phyloP scores from a whole-genome alignment of 768 basidiomycete genomes.

The Boletus sp. region DNA sequence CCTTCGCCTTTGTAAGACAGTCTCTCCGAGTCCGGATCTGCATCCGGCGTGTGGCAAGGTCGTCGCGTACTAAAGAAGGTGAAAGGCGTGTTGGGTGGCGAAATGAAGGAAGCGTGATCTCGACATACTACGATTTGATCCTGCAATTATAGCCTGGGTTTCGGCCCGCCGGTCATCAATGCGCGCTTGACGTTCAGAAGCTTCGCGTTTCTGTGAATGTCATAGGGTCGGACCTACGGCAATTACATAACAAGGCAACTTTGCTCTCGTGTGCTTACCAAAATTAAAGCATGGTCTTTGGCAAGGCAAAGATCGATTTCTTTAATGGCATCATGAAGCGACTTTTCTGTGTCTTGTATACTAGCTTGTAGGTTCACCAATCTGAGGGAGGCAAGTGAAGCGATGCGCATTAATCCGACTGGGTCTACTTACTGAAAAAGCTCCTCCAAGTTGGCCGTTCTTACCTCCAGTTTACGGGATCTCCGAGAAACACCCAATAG shows the following conservation, averaged over 20 bases:
- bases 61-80: constrained; percentile 37
- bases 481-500: constrained; percentile 16
- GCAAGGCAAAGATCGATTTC: constrained; percentile 48
- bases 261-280: constrained; percentile 35
- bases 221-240: constrained; percentile 23
- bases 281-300: constrained; percentile 35
- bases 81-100: constrained; percentile 12
- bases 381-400: constrained; percentile 31
- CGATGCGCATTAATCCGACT: neutral
- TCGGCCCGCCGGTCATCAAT: constrained; percentile 49
- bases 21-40: constrained; percentile 46
- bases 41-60: constrained; percentile 42
- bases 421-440: constrained; percentile 57
- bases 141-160: constrained; percentile 39
- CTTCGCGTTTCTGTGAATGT: constrained; percentile 56
- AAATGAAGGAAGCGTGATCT: constrained; percentile 22
- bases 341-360: constrained; percentile 48
- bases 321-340: constrained; percentile 44
- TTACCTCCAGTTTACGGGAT: constrained; percentile 29
- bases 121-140: constrained; percentile 45
- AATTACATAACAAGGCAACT: constrained; percentile 21
- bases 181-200: constrained; percentile 59
- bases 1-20: constrained; percentile 42
- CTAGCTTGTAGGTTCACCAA: constrained; percentile 51
- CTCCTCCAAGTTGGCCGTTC: constrained; percentile 63